Evolutionary conservation across 2,329 filamentous ascomycete genomes (phyloP).

Genomic region (Colletotrichum sp.): DNA sequence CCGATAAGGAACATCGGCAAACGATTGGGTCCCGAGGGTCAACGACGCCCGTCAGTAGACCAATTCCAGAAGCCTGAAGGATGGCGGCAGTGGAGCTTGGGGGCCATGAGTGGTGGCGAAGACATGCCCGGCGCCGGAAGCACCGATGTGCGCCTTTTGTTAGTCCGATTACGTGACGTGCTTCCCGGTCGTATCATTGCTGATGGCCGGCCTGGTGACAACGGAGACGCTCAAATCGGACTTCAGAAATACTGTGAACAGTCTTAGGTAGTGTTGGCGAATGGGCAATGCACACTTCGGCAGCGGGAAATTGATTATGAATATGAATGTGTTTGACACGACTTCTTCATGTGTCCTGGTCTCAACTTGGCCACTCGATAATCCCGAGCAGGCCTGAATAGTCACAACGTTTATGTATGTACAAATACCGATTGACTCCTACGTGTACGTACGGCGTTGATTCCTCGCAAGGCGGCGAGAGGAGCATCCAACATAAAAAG

Average conservation of each 20-base stretch:
- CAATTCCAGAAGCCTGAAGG: background rate
- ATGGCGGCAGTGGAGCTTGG: background rate
- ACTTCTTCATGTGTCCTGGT: background rate
- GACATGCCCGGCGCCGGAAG: background rate
- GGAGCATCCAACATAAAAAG: background rate
- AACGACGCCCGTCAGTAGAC: background rate
- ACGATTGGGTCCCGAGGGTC: fast-evolving
- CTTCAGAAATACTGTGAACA: background rate
- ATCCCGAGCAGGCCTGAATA: background rate
- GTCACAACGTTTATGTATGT: fast-evolving
- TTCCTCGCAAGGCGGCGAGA: background rate
- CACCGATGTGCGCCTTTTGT: background rate
- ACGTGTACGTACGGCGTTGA: background rate
- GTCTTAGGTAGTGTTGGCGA: background rate
- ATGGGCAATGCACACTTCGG: too few relatives aligned
- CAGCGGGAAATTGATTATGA: fast-evolving
- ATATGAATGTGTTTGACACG: background rate
- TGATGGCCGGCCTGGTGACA: background rate
- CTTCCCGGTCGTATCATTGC: background rate
- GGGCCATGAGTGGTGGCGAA: background rate
- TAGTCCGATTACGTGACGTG: background rate
- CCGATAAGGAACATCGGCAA: background rate
- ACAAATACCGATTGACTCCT: fast-evolving
- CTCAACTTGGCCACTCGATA: background rate
- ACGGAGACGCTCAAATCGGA: background rate